Conservation (phyloP, 768 basidiomycete genomes). For the Mycena haematopus region DNA sequence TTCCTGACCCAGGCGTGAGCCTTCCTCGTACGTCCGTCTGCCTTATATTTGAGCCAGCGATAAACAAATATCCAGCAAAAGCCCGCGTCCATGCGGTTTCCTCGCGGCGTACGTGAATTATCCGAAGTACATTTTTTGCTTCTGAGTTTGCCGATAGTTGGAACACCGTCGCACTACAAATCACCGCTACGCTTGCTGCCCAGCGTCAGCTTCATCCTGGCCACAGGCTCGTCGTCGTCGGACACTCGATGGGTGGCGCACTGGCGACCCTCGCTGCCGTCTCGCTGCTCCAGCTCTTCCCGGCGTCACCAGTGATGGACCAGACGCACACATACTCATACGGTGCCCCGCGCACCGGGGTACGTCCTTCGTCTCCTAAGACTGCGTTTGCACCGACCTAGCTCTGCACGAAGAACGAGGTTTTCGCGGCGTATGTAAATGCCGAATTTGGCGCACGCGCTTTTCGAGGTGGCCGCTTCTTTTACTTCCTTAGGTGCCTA, state of each 20-base stretch:
- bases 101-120: conserved; percentile 47
- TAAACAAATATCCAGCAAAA: conserved; percentile 38
- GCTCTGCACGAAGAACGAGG: conserved; percentile 45
- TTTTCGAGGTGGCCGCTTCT: conserved; percentile 46
- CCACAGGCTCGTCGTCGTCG: conserved; percentile 51
- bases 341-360: conserved; percentile 56
- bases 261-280: conserved; percentile 56
- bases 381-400: not conserved
- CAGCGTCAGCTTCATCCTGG: conserved; percentile 45
- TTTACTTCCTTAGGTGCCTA: not conserved
- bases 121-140: not conserved
- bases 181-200: conserved; percentile 42
- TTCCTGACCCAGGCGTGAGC: conserved; percentile 52
- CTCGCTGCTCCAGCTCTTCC: conserved; percentile 49
- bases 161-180: conserved; percentile 52
- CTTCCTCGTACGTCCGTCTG: conserved; percentile 41
- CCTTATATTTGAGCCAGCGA: not conserved
- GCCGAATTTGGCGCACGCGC: conserved; percentile 46
- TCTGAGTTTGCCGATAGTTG: conserved; percentile 43
- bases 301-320: conserved; percentile 37
- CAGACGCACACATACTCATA: conserved; percentile 54
- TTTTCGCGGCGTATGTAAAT: conserved; percentile 54
- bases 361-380: conserved; percentile 32
- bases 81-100: conserved; percentile 57
- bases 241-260: conserved; percentile 63